Evolutionary conservation across 1,284 basidiomycete species (phyloP).

Genomic region (Gomphus sp.): DNA sequence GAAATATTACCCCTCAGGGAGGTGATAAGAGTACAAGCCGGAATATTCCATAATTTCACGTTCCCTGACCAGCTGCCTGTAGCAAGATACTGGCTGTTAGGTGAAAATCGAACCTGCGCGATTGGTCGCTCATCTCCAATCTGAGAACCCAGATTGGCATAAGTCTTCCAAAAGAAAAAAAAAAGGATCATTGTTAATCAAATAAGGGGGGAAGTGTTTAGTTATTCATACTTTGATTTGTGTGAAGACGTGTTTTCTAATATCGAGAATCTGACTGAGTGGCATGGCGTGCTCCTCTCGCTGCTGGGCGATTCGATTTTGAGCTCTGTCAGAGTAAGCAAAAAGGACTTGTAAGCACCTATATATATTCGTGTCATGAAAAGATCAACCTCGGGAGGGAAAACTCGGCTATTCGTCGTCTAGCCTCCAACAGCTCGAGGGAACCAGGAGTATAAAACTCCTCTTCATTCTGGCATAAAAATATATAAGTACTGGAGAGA

Average conservation of each 20-base stretch:
- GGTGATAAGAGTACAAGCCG: slow-evolving; percentile 70
- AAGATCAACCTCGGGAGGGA: slow-evolving; percentile 86
- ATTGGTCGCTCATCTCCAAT: slow-evolving; percentile 95
- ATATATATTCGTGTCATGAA: slow-evolving; percentile 37
- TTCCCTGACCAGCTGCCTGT: slow-evolving; percentile 96
- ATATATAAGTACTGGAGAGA: neutral
- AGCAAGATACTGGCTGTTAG: slow-evolving; percentile 80
- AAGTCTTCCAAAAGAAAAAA: slow-evolving; percentile 44
- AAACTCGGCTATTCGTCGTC: slow-evolving; percentile 81
- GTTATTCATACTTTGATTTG: slow-evolving; percentile 70
- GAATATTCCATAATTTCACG: slow-evolving; percentile 93
- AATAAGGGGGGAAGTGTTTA: slow-evolving; percentile 4
- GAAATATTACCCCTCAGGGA: slow-evolving; percentile 58
- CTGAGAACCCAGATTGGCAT: slow-evolving; percentile 91
- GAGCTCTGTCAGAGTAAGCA: slow-evolving; percentile 63
- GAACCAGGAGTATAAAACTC: slow-evolving; percentile 96
- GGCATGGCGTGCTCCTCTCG: slow-evolving; percentile 80
- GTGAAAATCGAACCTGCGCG: slow-evolving; percentile 90
- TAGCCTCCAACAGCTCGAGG: slow-evolving; percentile 74
- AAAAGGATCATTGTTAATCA: neutral
- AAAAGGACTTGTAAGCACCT: slow-evolving; percentile 68
- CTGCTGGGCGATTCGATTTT: slow-evolving; percentile 85
- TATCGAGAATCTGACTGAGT: slow-evolving; percentile 85
- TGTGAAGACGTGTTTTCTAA: slow-evolving; percentile 81
- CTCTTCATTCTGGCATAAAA: slow-evolving; percentile 51